Percentiles rank a stretch among this genome's conserved stretches.
Conservation (phyloP, 306 rosid genomes). For the Prinsepia uniflora region DNA sequence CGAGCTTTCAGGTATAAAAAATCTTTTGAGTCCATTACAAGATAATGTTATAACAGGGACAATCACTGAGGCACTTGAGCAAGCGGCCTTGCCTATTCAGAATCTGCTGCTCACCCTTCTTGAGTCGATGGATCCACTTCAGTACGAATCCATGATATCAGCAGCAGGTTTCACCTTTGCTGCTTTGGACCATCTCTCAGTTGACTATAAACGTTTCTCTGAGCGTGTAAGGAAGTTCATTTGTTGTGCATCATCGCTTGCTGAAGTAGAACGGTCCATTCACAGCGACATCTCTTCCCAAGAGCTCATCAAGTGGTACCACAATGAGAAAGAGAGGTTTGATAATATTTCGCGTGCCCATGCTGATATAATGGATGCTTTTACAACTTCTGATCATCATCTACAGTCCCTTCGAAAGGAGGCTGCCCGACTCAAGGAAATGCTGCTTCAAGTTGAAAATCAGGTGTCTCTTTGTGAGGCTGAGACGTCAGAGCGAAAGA, state of each 20-base stretch:
- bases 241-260: constrained; percentile 13
- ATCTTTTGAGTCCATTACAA: neutral
- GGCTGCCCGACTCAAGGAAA: constrained; percentile 3
- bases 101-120: constrained; percentile 19
- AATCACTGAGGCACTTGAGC: neutral
- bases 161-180: neutral
- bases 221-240: constrained; percentile 25
- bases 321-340: constrained; percentile 8
- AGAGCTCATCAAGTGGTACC: constrained; percentile 11
- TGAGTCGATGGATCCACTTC: constrained; percentile 18
- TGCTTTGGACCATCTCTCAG: constrained; percentile 15
- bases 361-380: neutral
- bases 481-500: constrained; percentile 20
- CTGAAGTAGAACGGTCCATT: constrained; percentile 15
- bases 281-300: neutral
- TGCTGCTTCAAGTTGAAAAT: constrained; percentile 13
- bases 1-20: constrained; percentile 6
- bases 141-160: constrained; percentile 10
- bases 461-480: constrained; percentile 18
- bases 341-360: neutral
- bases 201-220: constrained; percentile 11
- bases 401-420: constrained; percentile 11
- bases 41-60: constrained; percentile 1
- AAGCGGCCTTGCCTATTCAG: constrained; percentile 7
- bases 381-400: constrained; percentile 8